Percentiles rank a stretch among this genome's conserved stretches.
Conservation (phyloP, 2,329 filamentous ascomycete species). For the Penicillium capsulatum region DNA sequence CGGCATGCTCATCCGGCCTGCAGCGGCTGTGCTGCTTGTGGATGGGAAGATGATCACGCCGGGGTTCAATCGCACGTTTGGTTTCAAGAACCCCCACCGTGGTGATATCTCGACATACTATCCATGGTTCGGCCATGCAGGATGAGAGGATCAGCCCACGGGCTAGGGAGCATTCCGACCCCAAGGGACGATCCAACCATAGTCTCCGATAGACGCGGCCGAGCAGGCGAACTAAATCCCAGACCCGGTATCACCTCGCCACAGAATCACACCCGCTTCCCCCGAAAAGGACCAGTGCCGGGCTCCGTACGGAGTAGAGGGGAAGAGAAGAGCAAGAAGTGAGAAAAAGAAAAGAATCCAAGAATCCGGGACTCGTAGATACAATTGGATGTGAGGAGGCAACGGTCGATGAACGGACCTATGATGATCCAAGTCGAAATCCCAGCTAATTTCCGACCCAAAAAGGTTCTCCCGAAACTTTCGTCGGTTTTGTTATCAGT, state of each 20-base stretch:
- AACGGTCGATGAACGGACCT: too few relatives aligned
- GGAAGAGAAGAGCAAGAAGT: too few relatives aligned
- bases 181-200: constrained; percentile 8
- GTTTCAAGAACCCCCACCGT: background rate
- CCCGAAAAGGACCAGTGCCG: too few relatives aligned
- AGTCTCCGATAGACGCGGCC: constrained; percentile 10
- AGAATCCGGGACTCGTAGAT: too few relatives aligned
- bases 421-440: too few relatives aligned
- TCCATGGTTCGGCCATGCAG: constrained; percentile 6
- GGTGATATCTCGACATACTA: constrained; percentile 1
- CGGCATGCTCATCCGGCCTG: constrained; percentile 24
- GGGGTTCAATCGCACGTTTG: background rate
- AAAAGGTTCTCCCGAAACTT: background rate
- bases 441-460: background rate
- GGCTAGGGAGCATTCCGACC: constrained; percentile 6
- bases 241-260: constrained; percentile 7
- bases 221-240: constrained; percentile 5
- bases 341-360: too few relatives aligned
- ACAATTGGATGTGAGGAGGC: too few relatives aligned
- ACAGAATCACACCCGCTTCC: constrained; percentile 2
- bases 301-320: too few relatives aligned
- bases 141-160: background rate
- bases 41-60: background rate
- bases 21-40: constrained; percentile 11
- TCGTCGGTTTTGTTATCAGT: constrained; percentile 3